Base-by-base conservation (phyloP, 2,329 filamentous ascomycete species). In the Monosporascus sp. region DNA sequence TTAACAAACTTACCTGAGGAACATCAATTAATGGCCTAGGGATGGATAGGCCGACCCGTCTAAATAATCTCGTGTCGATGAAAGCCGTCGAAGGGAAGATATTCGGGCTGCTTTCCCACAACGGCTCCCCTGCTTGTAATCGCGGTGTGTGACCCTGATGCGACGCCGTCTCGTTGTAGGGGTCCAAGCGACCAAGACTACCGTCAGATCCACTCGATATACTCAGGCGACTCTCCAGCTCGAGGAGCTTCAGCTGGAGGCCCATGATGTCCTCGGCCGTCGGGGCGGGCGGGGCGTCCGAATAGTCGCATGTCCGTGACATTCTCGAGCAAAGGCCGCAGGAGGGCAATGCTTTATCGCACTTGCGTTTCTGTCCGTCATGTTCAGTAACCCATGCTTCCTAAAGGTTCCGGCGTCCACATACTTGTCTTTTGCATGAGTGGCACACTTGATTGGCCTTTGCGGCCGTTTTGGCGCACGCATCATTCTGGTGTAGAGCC, bases 321-420 rank as follows among this genome's bases (percentile, higher is more conserved):
- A 76, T 72, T 11, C 75, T 68, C 20, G 60, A 59, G 62, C 79
- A 82, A 4, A 80, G 68, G 2, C 69, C 65, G 61, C 79, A 82
- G 17, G 66, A 61, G 16, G 79, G 79, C 1, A 81, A 58, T 5
- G 58, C 61, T 64, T 81, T 81, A 69, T 78, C 74, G 61, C 79
- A 81, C 68, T 73, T 76, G 44, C 78, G 69, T 66, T 81, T 82
- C 62, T 80, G 74, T 56, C 71, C 17, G 20, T 44, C 41, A 16
- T 24, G 14, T 26, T 22, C 20, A 16, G 41, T 14, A 19, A 27
- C 14, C 14, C 17, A 31, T n/a, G 46, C 17, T 6, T 19, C 19
- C 11, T 40, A 27, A 45, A 38, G 36, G 14, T 26, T 26, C 8
- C 14, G 5, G n/a, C 38, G 11, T 26, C 20, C 41, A 44, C 41